phyloP scores from a whole-genome alignment of 352 stramenopile genomes.

The Saprolegnia diclina region DNA sequence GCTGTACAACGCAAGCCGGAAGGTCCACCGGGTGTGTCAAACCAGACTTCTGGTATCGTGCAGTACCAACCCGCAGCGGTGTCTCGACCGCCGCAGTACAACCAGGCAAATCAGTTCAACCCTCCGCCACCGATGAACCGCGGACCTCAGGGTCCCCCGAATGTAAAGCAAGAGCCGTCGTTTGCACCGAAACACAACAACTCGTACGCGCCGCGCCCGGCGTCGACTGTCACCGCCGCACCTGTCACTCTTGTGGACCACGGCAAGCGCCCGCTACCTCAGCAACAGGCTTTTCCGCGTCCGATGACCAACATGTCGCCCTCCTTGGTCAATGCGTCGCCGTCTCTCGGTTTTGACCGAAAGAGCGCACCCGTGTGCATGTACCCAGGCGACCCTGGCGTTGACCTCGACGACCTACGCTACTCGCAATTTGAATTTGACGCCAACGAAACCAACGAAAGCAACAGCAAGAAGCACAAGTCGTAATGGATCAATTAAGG shows the following conservation, averaged over 20 bases:
- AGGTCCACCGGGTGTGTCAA: too few species aligned
- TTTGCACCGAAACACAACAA: not conserved
- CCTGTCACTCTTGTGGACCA: too few species aligned
- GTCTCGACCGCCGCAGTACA: not conserved
- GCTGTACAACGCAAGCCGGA: too few species aligned
- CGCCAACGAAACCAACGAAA: conserved; percentile 29
- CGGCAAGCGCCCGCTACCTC: not conserved
- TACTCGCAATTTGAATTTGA: conserved; percentile 83
- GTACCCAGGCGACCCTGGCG: conserved; percentile 37
- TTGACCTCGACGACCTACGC: conserved; percentile 70
- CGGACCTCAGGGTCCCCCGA: too few species aligned
- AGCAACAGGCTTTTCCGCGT: not conserved
- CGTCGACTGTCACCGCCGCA: too few species aligned
- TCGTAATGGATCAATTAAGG: conserved; percentile 33
- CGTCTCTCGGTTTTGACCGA: conserved; percentile 32
- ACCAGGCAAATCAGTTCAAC: not conserved
- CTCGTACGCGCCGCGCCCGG: not conserved
- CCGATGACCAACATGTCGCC: conserved; percentile 27
- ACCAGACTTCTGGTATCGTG: too few species aligned
- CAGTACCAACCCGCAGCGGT: too few species aligned
- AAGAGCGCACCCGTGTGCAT: conserved; percentile 7
- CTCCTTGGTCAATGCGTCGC: conserved; percentile 30
- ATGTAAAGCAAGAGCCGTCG: not conserved
- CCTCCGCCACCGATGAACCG: not conserved
- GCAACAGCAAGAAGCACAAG: not conserved